Conservation (phyloP, 1,284 basidiomycete genomes). For the Ganoderma lucidum region DNA sequence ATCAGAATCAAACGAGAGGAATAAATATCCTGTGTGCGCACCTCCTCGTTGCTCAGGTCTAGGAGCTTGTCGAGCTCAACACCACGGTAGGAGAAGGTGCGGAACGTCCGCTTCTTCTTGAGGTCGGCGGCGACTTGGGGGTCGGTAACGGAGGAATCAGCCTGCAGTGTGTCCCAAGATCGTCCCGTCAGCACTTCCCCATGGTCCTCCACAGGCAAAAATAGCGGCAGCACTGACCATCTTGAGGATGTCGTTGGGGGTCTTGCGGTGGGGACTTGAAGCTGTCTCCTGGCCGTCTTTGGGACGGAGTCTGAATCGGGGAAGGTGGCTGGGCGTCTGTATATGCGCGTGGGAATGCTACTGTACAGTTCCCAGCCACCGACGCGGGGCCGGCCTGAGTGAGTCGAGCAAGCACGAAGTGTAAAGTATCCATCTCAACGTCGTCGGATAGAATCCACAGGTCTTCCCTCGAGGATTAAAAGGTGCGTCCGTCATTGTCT, state of each 20-base stretch:
- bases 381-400: slow-evolving; percentile 18
- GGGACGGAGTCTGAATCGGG: slow-evolving; percentile 52
- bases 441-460: slow-evolving; percentile 87
- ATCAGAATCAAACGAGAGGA: slow-evolving; percentile 5
- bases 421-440: slow-evolving; percentile 27
- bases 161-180: slow-evolving; percentile 51
- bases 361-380: slow-evolving; percentile 63
- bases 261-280: slow-evolving; percentile 39
- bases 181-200: slow-evolving; percentile 34
- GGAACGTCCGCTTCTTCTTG: slow-evolving; percentile 98
- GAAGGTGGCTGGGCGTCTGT: slow-evolving; percentile 39
- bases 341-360: slow-evolving; percentile 51
- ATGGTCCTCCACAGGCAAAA: slow-evolving; percentile 18
- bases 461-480: slow-evolving; percentile 89
- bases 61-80: slow-evolving; percentile 97
- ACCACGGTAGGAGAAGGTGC: slow-evolving; percentile 98
- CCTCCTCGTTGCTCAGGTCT: slow-evolving; percentile 95
- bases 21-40: slow-evolving; percentile 46
- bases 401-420: slow-evolving; percentile 20
- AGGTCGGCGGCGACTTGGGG: slow-evolving; percentile 90
- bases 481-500: slow-evolving; percentile 54
- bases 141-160: slow-evolving; percentile 85
- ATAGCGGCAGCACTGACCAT: slow-evolving; percentile 58
- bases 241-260: slow-evolving; percentile 49
- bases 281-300: slow-evolving; percentile 32